Percentiles rank a stretch among this genome's conserved stretches.
Conservation (phyloP, 495 filamentous ascomycete genomes). For the Talaromyces proteolyticus region DNA sequence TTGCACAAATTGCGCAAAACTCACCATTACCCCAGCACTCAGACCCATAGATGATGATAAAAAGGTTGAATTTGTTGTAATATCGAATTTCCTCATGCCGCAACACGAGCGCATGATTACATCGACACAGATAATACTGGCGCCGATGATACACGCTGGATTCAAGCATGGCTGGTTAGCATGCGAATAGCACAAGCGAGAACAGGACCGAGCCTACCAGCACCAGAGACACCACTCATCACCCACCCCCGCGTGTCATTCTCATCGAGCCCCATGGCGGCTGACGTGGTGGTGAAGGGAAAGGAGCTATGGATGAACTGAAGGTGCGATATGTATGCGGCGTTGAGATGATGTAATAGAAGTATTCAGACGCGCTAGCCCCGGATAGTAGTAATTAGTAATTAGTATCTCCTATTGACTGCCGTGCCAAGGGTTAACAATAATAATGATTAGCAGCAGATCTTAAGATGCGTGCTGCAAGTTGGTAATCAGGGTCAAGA, state of each 20-base stretch:
- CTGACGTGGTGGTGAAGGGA: conserved; percentile 15
- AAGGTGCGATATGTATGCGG: too few relatives aligned
- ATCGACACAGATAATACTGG: conserved; percentile 84
- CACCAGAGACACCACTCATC: conserved; percentile 77
- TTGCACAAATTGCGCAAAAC: conserved; percentile 16
- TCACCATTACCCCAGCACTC: conserved; percentile 96
- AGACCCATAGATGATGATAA: conserved; percentile 83
- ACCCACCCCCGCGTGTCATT: conserved; percentile 95
- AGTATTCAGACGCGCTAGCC: not conserved
- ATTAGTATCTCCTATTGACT: not conserved
- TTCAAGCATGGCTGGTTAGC: conserved; percentile 2
- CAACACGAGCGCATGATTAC: conserved; percentile 64
- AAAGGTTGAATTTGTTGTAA: conserved; percentile 84
- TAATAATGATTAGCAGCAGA: too few relatives aligned
- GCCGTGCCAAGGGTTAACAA: not conserved
- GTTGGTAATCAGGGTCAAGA: too few relatives aligned
- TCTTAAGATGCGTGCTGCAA: too few relatives aligned
- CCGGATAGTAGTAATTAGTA: not conserved
- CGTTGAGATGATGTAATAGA: conserved; percentile 6
- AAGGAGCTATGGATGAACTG: conserved; percentile 5
- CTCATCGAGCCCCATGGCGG: conserved; percentile 41
- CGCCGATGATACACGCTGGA: conserved; percentile 73
- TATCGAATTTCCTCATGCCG: conserved; percentile 69
- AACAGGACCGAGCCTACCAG: conserved; percentile 44
- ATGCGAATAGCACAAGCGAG: not conserved